Evolutionary conservation across 139 green algal genomes (phyloP), one percentile per base, ranked within the genome.

Genomic region (Micromonas commoda): DNA sequence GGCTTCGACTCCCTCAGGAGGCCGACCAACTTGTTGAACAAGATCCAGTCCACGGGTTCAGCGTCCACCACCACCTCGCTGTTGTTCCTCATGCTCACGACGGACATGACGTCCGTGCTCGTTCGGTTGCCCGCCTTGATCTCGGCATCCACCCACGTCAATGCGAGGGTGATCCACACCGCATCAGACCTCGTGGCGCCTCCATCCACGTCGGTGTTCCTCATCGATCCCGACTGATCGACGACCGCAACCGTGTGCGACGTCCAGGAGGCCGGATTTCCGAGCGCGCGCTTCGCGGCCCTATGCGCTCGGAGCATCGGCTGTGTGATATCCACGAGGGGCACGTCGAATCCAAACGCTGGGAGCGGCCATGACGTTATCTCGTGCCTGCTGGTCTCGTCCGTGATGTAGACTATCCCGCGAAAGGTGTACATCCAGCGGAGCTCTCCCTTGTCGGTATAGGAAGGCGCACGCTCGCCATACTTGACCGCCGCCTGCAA

Each of bases 401-500:
- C 82, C 2, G 82, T 86, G 51, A 86, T 79, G 79, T 83, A 86
- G 21, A 86, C 79, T 1, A 82, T 33, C 20, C 66, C 82, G 54
- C 79, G 77, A 70, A 84, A 68, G 0, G 35, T 79, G 32, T 81
- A 86, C 6, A 73, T 67, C 82, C 82, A 86, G 1, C 82, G 68
- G 0, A 57, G 29, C 2, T 66, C 35, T 31, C 79, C 82, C 13
- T 81, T 64, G 28, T 19, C 20, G 1, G 79, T 77, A 28, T 86
- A 78, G 0, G 72, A 73, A 0, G 64, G 65, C 68, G 79, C 68
- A 61, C 77, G 79, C 0, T 63, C 32, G 0, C 82, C 82, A 28
- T 84, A 77, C 70, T 86, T 86, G 60, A 86, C 71, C 0, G 82
- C 79, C 65, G 80, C 79, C 34, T 86, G 75, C 32, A 84, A 69